Evolutionary conservation across 2,329 filamentous ascomycete genomes (phyloP).

Genomic region (Pezicula carpinea): DNA sequence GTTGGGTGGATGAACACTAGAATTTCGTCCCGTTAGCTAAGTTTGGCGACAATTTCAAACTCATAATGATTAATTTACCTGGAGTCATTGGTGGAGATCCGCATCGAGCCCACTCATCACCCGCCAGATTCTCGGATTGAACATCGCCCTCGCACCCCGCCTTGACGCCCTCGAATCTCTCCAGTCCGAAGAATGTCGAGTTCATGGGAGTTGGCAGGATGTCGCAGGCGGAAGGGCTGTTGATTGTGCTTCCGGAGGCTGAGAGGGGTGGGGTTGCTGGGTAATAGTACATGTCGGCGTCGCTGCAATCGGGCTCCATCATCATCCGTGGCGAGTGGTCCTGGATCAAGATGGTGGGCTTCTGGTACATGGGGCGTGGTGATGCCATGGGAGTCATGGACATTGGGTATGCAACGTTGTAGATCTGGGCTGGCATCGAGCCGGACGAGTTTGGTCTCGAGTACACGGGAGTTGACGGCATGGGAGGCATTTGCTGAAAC

Average conservation of each 20-base stretch:
- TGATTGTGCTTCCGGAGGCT: constrained; percentile 75
- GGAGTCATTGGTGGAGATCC: constrained; percentile 85
- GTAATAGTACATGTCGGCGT: constrained; percentile 61
- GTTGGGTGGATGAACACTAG: constrained; percentile 63
- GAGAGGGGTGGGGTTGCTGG: constrained; percentile 86
- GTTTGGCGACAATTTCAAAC: neutral
- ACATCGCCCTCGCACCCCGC: constrained; percentile 66
- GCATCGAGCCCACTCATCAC: constrained; percentile 70
- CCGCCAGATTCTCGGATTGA: constrained; percentile 66
- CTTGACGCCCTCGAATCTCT: constrained; percentile 64
- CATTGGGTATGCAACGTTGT: constrained; percentile 22
- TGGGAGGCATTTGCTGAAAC: constrained; percentile 43
- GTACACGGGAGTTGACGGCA: constrained; percentile 60
- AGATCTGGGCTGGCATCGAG: constrained; percentile 35
- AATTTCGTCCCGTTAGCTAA: neutral
- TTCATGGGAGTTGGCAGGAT: constrained; percentile 79
- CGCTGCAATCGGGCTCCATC: constrained; percentile 70
- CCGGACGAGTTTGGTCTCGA: constrained; percentile 61
- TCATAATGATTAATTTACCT: constrained; percentile 57
- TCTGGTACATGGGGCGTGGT: constrained; percentile 67
- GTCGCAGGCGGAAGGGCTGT: constrained; percentile 77
- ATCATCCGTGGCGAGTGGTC: constrained; percentile 54
- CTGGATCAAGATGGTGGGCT: constrained; percentile 66
- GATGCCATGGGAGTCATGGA: constrained; percentile 70
- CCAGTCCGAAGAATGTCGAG: constrained; percentile 69